Conservation (phyloP, 805 yeast genomes). For the Lachancea fermentati region DNA sequence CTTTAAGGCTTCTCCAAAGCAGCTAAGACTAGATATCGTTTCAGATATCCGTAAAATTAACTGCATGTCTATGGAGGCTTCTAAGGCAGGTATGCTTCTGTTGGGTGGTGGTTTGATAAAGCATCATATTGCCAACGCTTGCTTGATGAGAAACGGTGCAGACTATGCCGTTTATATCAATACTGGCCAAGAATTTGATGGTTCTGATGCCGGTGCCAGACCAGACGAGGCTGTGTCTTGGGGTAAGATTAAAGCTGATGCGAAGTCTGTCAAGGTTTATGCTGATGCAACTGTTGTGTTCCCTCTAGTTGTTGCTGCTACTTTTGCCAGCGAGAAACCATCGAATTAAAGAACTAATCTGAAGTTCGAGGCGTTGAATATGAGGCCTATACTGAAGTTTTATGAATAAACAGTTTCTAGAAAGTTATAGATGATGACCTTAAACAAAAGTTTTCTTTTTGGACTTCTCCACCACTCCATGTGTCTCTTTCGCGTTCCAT, state of each 20-base stretch:
- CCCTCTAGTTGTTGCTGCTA: slow-evolving; percentile 96
- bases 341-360: not conserved
- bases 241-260: slow-evolving; percentile 98
- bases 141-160: slow-evolving; percentile 98
- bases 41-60: slow-evolving; percentile 89
- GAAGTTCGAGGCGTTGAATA: not conserved
- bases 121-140: slow-evolving; percentile 97
- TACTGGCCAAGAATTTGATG: slow-evolving; percentile 98
- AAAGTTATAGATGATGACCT: not conserved
- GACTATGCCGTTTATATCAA: slow-evolving; percentile 95
- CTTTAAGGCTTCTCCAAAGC: slow-evolving; percentile 87
- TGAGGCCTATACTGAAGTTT: not conserved
- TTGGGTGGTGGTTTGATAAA: slow-evolving; percentile 95
- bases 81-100: slow-evolving; percentile 90
- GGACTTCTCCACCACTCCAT: too few species aligned
- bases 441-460: too few species aligned
- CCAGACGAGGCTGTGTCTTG: slow-evolving; percentile 98
- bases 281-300: slow-evolving; percentile 93
- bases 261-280: slow-evolving; percentile 83
- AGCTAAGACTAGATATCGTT: slow-evolving; percentile 85
- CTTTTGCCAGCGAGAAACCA: slow-evolving; percentile 63
- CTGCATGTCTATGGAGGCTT: slow-evolving; percentile 91
- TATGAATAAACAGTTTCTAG: not conserved
- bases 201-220: slow-evolving; percentile 98
- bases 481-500: too few species aligned